Evolutionary conservation across 1,284 basidiomycete genomes (phyloP).

Genomic region (Cryptococcus hybrid): DNA sequence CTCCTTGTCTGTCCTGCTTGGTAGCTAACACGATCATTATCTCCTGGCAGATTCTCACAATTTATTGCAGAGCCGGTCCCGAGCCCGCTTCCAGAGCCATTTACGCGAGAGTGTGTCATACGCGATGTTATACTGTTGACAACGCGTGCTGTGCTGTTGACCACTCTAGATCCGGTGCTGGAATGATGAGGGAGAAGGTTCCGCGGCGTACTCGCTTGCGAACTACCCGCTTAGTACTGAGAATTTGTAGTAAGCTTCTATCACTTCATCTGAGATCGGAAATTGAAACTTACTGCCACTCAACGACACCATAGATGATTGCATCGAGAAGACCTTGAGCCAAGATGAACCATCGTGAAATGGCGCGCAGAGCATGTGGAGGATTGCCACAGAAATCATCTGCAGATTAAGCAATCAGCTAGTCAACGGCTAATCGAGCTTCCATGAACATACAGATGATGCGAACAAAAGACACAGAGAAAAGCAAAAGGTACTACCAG

Average conservation of each 20-base stretch:
- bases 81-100: background rate
- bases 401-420: background rate
- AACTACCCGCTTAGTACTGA: conserved; percentile 18
- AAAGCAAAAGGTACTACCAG: conserved; percentile 43
- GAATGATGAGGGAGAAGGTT: conserved; percentile 7
- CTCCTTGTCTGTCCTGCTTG: too few species aligned
- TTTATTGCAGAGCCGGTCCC: too few species aligned
- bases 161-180: background rate
- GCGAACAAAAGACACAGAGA: conserved; percentile 48
- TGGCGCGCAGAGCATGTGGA: conserved; percentile 37
- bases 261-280: background rate
- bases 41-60: too few species aligned
- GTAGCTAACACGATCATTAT: too few species aligned
- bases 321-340: conserved; percentile 49
- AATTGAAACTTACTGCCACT: conserved; percentile 43
- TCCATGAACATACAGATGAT: background rate
- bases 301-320: conserved; percentile 50
- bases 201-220: conserved; percentile 15
- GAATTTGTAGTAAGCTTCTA: background rate
- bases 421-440: too few species aligned
- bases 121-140: background rate
- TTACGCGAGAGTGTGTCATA: background rate
- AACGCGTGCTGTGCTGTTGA: background rate
- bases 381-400: conserved; percentile 43
- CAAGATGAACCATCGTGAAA: conserved; percentile 51